phyloP scores from a whole-genome alignment of 129 eudicot genomes.

The Heracleum sosnowskyi region DNA sequence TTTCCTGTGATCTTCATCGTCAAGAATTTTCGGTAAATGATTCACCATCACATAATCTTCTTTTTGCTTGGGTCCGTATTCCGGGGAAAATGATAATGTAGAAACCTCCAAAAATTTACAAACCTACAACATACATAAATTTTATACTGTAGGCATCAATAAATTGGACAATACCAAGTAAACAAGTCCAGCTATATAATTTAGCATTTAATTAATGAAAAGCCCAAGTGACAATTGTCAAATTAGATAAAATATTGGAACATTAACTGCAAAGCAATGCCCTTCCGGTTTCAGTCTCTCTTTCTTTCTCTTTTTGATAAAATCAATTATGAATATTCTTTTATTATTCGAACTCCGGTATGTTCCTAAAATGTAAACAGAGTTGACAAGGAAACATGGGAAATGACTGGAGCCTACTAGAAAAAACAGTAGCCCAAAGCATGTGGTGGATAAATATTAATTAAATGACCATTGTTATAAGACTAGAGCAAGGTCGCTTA shows the following conservation, averaged over 20 bases:
- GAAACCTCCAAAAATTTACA: slow-evolving; percentile 96
- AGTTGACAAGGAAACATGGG: neutral
- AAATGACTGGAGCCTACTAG: neutral
- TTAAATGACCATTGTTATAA: neutral
- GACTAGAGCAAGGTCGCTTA: neutral
- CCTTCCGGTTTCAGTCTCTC: neutral
- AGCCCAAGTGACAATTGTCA: neutral
- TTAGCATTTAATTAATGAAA: neutral
- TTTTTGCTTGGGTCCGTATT: slow-evolving; percentile 93
- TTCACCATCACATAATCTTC: slow-evolving; percentile 86
- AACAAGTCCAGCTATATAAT: neutral
- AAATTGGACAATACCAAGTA: slow-evolving; percentile 4
- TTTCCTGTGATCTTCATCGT: slow-evolving; percentile 35
- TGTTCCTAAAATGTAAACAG: neutral
- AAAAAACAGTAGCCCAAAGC: neutral
- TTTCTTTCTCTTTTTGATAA: neutral
- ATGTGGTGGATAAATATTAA: neutral
- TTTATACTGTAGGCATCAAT: neutral
- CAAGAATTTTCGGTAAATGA: slow-evolving; percentile 64
- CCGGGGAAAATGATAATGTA: slow-evolving; percentile 77
- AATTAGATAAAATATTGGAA: neutral
- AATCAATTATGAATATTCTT: neutral
- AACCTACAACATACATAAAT: slow-evolving; percentile 42
- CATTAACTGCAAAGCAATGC: neutral
- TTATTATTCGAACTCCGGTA: neutral